Evolutionary conservation across 441 rosid genomes (phyloP), one percentile per base, ranked within the genome.

Genomic region (Theobroma grandiflorum): DNA sequence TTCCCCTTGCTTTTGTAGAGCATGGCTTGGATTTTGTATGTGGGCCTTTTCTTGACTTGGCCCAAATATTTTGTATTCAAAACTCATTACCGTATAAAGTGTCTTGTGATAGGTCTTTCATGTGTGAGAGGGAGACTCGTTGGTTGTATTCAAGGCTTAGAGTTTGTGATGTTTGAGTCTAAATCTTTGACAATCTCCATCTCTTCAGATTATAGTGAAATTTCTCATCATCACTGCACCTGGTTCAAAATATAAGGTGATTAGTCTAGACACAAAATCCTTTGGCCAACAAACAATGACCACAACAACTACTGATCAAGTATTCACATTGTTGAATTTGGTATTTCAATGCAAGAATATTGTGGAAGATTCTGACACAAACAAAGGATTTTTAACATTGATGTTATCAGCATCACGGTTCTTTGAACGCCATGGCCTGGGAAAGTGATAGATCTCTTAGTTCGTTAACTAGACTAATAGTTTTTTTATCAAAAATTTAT

Each of bases 321-420:
- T 14, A 47, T 69, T 69, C 40, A 45, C 20, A 47, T 69, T 69
- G 20, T 69, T 69, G 57, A 69, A 67, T 14, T 26, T 69, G 74
- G 14, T 69, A 47, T 26, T 69, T 69, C n/a, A 71, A 71, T 49
- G 59, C 50, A 8, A 8, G 43, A 43, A 33, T 15, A 7, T 33
- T 50, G 40, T 69, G 74, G 74, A 49, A 20, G 61, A 49, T 49
- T 70, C n/a, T 50, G 59, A 70, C 22, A 70, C 43, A 70, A 49
- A 49, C 72, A 43, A 68, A 43, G 31, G 43, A 71, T 71, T 16
- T 37, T 33, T 71, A 49, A 71, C 42, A 26, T 31, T 31, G 38
- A 70, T 70, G 42, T 43, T 26, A 52, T 52, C 16, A 18, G 45
- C 16, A 52, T 18, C 26, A 20, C 33, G 16, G 31, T 10, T 72